phyloP scores from a whole-genome alignment of 2,329 filamentous ascomycete species.

The Apiospora saccharicola region DNA sequence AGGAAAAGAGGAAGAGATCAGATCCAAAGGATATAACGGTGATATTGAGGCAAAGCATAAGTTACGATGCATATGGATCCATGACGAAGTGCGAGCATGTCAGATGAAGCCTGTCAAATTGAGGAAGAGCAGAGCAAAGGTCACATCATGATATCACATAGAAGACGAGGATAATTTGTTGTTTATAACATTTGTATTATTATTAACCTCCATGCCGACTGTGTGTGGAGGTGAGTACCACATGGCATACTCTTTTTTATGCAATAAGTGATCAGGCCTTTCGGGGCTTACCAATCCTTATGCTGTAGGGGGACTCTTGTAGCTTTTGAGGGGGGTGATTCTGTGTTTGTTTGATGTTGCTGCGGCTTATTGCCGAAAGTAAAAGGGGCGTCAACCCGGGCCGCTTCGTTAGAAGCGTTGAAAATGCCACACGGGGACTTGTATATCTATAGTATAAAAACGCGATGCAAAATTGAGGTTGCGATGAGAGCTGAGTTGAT shows the following conservation, averaged over 20 bases:
- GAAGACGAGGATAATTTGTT: neutral
- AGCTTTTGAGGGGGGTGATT: neutral
- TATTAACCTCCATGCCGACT: slow-evolving; percentile 5
- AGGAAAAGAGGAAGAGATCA: neutral
- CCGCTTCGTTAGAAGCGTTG: slow-evolving; percentile 21
- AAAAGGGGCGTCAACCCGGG: slow-evolving; percentile 19
- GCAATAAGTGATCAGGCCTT: slow-evolving; percentile 9
- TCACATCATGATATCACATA: neutral
- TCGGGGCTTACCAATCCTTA: slow-evolving; percentile 19
- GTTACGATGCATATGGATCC: neutral
- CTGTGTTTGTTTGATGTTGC: neutral
- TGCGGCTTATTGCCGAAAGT: neutral
- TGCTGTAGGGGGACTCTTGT: neutral
- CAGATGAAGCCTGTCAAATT: neutral
- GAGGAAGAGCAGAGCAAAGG: neutral
- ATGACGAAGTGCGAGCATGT: neutral
- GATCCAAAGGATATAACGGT: neutral
- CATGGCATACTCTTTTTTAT: neutral
- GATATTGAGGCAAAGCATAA: neutral
- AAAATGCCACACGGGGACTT: slow-evolving; percentile 21
- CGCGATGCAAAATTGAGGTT: neutral
- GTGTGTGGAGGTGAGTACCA: neutral
- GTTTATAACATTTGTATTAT: slow-evolving; percentile 15
- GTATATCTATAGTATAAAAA: slow-evolving; percentile 6
- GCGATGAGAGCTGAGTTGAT: neutral